Evolutionary conservation across 345 rosid species (phyloP).

Genomic region (Syzygium grande): DNA sequence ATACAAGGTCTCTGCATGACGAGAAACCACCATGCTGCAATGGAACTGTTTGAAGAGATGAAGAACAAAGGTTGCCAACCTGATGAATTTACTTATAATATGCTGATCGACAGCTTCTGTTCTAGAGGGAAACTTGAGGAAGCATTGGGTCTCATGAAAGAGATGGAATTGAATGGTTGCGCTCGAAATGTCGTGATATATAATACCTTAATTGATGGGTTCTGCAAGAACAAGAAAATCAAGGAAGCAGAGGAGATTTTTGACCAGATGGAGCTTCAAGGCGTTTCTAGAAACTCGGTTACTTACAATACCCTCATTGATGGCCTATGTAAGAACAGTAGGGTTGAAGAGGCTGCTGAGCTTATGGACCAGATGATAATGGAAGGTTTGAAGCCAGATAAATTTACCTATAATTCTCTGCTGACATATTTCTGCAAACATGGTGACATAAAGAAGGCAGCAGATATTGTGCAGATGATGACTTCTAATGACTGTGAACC

Average conservation of each 20-base stretch:
- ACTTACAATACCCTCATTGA: conserved; percentile 89
- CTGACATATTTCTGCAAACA: conserved; percentile 62
- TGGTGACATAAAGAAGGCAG: conserved; percentile 76
- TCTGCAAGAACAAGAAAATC: conserved; percentile 68
- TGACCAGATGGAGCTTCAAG: conserved; percentile 89
- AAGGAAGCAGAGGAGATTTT: conserved; percentile 84
- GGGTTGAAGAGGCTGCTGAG: conserved; percentile 76
- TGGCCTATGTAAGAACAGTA: conserved; percentile 61
- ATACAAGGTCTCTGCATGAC: conserved; percentile 75
- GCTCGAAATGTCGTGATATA: conserved; percentile 71
- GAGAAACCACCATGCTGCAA: conserved; percentile 39
- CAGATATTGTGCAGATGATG: conserved; percentile 83
- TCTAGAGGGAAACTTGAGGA: conserved; percentile 52
- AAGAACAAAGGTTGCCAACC: conserved; percentile 74
- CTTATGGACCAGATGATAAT: conserved; percentile 92
- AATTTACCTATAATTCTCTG: conserved; percentile 76
- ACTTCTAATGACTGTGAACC: conserved; percentile 71
- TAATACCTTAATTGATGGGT: conserved; percentile 82
- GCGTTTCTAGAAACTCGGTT: conserved; percentile 74
- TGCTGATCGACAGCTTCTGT: conserved; percentile 78
- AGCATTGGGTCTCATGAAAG: conserved; percentile 60
- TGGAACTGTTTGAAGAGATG: conserved; percentile 81
- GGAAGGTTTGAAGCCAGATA: conserved; percentile 84
- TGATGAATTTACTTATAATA: conserved; percentile 74
- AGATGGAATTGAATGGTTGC: conserved; percentile 78